Evolutionary conservation across 192 early-diverging fungal species (phyloP).

Genomic region (Backusella psychrophila): DNA sequence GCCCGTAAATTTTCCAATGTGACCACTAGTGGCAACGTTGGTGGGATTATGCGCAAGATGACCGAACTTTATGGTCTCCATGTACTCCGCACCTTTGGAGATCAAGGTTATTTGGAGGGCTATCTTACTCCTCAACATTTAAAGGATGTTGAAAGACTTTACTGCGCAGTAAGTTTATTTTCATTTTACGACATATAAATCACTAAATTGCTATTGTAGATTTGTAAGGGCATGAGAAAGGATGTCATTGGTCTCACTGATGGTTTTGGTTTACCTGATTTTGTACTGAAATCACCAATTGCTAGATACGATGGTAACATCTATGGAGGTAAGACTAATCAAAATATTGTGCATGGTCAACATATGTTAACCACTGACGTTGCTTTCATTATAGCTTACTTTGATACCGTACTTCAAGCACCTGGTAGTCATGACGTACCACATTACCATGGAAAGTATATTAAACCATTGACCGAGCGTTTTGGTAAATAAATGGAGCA

Average conservation of each 20-base stretch:
- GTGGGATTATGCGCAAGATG: conserved; percentile 39
- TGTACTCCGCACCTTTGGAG: conserved; percentile 39
- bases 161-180: conserved; percentile 20
- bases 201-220: neutral
- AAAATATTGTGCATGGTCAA: neutral
- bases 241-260: conserved; percentile 53
- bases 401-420: conserved; percentile 33
- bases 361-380: neutral
- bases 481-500: neutral
- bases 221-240: conserved; percentile 33
- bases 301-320: conserved; percentile 59
- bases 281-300: conserved; percentile 56
- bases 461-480: conserved; percentile 41
- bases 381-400: conserved; percentile 26
- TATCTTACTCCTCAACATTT: conserved; percentile 47
- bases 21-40: conserved; percentile 14
- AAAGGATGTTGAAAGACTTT: conserved; percentile 36
- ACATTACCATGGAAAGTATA: conserved; percentile 34
- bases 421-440: conserved; percentile 39
- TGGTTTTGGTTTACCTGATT: conserved; percentile 56
- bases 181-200: neutral
- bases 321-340: conserved; percentile 41
- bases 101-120: conserved; percentile 47
- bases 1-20: conserved; percentile 6
- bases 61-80: conserved; percentile 45